Evolutionary conservation across 2,329 filamentous ascomycete species (phyloP).

Genomic region (Colletotrichum shisoi): DNA sequence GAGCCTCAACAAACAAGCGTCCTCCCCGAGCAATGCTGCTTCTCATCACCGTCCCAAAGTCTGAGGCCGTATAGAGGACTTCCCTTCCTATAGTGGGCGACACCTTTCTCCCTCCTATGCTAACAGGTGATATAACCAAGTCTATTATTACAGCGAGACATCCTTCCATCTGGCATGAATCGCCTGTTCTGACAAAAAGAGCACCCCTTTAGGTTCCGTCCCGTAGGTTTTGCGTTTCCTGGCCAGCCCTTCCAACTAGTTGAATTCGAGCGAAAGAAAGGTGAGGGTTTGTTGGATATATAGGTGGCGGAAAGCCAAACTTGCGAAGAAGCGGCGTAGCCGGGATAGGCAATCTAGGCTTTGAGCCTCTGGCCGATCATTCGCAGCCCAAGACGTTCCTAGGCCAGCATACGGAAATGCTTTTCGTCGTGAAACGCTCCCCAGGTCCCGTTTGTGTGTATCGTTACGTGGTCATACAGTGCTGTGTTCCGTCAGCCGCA

Average conservation of each 20-base stretch:
- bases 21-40: constrained; percentile 17
- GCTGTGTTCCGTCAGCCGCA: constrained; percentile 38
- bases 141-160: constrained; percentile 46
- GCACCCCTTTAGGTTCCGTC: constrained; percentile 31
- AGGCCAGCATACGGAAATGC: constrained; percentile 27
- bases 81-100: constrained; percentile 22
- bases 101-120: constrained; percentile 26
- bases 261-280: constrained; percentile 19
- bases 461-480: constrained; percentile 39
- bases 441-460: constrained; percentile 32
- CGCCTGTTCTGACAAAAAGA: constrained; percentile 31
- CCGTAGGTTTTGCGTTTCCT: constrained; percentile 26
- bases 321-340: constrained; percentile 24
- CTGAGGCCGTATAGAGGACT: constrained; percentile 21
- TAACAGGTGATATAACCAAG: constrained; percentile 45
- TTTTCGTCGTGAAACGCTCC: constrained; percentile 34
- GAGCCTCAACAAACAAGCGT: constrained; percentile 20
- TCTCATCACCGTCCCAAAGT: constrained; percentile 28
- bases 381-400: constrained; percentile 27
- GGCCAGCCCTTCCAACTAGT: constrained; percentile 11
- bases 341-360: constrained; percentile 19
- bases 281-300: constrained; percentile 25
- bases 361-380: constrained; percentile 16
- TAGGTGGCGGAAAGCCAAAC: constrained; percentile 28
- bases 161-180: constrained; percentile 37